Evolutionary conservation across 495 filamentous ascomycete genomes (phyloP), one percentile per base, ranked within the genome.

Genomic region (Peziza echinospora): DNA sequence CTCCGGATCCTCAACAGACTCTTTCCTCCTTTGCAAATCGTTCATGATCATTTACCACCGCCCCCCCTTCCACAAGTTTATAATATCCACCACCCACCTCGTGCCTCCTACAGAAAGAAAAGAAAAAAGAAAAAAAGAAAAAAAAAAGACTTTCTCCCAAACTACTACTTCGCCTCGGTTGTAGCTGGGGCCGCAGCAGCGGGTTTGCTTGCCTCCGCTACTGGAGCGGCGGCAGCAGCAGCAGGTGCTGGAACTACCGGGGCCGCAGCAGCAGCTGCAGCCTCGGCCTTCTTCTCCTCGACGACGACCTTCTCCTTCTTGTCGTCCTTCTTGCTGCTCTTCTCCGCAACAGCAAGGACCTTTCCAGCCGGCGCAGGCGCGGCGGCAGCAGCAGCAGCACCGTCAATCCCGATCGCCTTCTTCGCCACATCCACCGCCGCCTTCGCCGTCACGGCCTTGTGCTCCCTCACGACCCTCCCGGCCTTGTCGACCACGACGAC

Each of bases 401-500:
- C 41, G 11, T 56, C 54, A 17, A 56, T 52, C 25, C 54, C 53
- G 3, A 58, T 45, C 7, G 46, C 53, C 24, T 59, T 57, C 22
- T 53, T 53, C 6, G 56, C 56, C 5, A 55, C 50, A 7, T 56
- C 39, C 22, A 59, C 43, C 10, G 47, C 50, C 21, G 52, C 19
- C 3, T 5, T 37, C 13, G 30, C 13, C 30, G 1, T 0, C 30
- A 37, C 30, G 30, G n/a, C 21, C 10, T 43, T 43, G n/a, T 19
- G 21, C 41, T 21, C n/a, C 16, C 11, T 19, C n/a, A 23, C 21
- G 13, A 43, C 22, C 41, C 22, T 43, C 5, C 41, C 41, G 2
- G 43, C 44, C 63, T 93, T 96, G 57, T 83, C 74, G 49, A 97
- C 65, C 44, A 79, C 82, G 54, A 93, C 85, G 21, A 94, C 81